Conservation (phyloP, 306 rosid species). For the Quercus robur region DNA sequence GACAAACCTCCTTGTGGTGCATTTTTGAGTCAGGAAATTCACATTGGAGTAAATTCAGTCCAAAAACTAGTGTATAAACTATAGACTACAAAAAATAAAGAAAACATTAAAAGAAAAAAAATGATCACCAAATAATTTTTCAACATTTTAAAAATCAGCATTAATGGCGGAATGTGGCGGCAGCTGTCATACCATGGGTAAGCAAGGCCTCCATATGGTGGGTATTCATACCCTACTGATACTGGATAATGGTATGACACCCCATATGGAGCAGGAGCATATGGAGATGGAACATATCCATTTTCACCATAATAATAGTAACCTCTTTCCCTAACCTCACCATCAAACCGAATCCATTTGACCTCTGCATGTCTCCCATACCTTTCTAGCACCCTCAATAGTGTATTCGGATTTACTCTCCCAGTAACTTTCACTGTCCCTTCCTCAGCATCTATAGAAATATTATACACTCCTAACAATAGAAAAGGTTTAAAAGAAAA, state of each 20-base stretch:
- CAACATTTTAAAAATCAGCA: no score
- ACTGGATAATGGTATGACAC: slow-evolving; percentile 9
- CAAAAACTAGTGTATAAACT: no score
- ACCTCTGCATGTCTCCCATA: slow-evolving; percentile 38
- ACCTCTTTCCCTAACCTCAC: slow-evolving; percentile 26
- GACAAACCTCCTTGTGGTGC: no score
- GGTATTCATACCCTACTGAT: not conserved
- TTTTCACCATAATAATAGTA: slow-evolving; percentile 4
- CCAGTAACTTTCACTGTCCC: slow-evolving; percentile 33
- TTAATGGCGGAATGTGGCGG: not conserved
- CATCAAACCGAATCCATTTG: slow-evolving; percentile 32
- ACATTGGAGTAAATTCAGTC: no score
- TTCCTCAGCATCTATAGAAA: slow-evolving; percentile 31
- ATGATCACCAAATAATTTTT: no score
- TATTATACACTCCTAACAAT: no score
- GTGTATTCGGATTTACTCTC: slow-evolving; percentile 32
- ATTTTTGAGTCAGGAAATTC: no score
- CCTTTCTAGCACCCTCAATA: slow-evolving; percentile 27
- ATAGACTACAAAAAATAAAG: no score
- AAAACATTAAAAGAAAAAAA: no score
- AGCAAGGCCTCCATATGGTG: not conserved
- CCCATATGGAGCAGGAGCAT: slow-evolving; percentile 1
- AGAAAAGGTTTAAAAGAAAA: no score
- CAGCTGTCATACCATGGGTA: slow-evolving; percentile 13
- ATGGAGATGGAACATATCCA: slow-evolving; percentile 5